These are phyloP conservation scores for Pascua sp. DNA, from an alignment of 1,284 basidiomycete genomes.

Conservation along the genomic window DNA sequence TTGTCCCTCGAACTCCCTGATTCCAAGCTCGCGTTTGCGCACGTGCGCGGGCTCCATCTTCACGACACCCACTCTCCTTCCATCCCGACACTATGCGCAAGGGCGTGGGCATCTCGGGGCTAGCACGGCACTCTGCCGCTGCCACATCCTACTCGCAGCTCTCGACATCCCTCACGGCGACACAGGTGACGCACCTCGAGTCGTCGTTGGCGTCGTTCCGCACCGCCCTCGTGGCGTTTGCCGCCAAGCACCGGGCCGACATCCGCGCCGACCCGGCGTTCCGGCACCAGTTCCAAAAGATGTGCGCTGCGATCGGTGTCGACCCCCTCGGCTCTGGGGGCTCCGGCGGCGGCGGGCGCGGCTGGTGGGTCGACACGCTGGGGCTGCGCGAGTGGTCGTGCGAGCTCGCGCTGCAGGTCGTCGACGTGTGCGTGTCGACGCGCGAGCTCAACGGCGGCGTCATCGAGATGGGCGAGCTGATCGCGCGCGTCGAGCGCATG, in stretches of 20 bases:
- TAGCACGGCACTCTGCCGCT: slow-evolving; percentile 50
- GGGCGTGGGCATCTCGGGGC: slow-evolving; percentile 53
- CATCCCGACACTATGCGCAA: slow-evolving; percentile 46
- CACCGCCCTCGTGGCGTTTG: slow-evolving; percentile 73
- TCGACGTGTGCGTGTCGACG: slow-evolving; percentile 90
- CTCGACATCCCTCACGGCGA: slow-evolving; percentile 69
- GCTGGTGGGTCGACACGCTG: slow-evolving; percentile 81
- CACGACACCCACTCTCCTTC: no score
- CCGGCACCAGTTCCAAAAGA: slow-evolving; percentile 87
- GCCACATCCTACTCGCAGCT: slow-evolving; percentile 66
- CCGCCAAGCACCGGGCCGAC: slow-evolving; percentile 73
- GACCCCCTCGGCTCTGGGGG: slow-evolving; percentile 76
- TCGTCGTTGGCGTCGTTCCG: slow-evolving; percentile 82
- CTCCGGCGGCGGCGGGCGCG: slow-evolving; percentile 28
- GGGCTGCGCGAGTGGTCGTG: slow-evolving; percentile 90
- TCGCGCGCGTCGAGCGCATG: slow-evolving; percentile 71
- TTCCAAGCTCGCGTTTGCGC: no score
- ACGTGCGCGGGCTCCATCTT: no score
- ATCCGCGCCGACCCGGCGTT: slow-evolving; percentile 84
- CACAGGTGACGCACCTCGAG: slow-evolving; percentile 74
- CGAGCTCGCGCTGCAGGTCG: slow-evolving; percentile 93
- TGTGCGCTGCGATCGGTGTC: slow-evolving; percentile 92
- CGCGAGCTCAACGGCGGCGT: slow-evolving; percentile 85
- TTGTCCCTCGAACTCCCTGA: no score
- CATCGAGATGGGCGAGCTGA: slow-evolving; percentile 81